phyloP scores from a whole-genome alignment of 805 yeast species.

The Schizosaccharomyces osmophilus region DNA sequence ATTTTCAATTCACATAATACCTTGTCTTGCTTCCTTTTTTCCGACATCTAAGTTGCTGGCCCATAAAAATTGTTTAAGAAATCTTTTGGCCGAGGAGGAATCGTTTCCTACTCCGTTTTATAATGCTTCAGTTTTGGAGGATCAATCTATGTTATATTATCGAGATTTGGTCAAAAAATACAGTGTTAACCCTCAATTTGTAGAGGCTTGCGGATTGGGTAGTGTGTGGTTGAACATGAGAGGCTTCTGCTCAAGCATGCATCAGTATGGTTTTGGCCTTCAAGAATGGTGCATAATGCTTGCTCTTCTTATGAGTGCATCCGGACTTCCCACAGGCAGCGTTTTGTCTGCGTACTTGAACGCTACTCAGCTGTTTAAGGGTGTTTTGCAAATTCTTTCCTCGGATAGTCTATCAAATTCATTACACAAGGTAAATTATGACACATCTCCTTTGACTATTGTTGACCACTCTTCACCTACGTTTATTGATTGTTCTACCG shows the following conservation, averaged over 20 bases:
- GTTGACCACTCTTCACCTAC: background rate
- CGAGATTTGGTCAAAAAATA: slow-evolving; percentile 18
- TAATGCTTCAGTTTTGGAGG: slow-evolving; percentile 55
- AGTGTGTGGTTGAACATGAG: slow-evolving; percentile 77
- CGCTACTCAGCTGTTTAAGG: slow-evolving; percentile 79
- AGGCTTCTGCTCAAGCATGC: slow-evolving; percentile 41
- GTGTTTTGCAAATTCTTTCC: slow-evolving; percentile 39
- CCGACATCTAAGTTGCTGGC: slow-evolving; percentile 56
- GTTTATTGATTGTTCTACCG: background rate
- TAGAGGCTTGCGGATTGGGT: slow-evolving; percentile 70
- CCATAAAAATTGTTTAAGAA: slow-evolving; percentile 55
- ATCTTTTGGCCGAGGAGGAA: slow-evolving; percentile 13
- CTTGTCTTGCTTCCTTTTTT: slow-evolving; percentile 49
- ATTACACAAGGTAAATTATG: background rate
- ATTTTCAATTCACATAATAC: slow-evolving; percentile 45
- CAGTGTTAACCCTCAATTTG: slow-evolving; percentile 54
- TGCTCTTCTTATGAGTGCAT: slow-evolving; percentile 60
- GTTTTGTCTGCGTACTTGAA: slow-evolving; percentile 71
- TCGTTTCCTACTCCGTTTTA: slow-evolving; percentile 59
- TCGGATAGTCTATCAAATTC: background rate
- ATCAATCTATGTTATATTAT: slow-evolving; percentile 46
- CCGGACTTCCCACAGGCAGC: slow-evolving; percentile 38
- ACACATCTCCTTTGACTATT: background rate
- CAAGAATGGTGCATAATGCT: slow-evolving; percentile 66
- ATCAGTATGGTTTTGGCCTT: slow-evolving; percentile 69